phyloP scores from a whole-genome alignment of 371 early-diverging fungal species.

The Sporodiniella umbellata region DNA sequence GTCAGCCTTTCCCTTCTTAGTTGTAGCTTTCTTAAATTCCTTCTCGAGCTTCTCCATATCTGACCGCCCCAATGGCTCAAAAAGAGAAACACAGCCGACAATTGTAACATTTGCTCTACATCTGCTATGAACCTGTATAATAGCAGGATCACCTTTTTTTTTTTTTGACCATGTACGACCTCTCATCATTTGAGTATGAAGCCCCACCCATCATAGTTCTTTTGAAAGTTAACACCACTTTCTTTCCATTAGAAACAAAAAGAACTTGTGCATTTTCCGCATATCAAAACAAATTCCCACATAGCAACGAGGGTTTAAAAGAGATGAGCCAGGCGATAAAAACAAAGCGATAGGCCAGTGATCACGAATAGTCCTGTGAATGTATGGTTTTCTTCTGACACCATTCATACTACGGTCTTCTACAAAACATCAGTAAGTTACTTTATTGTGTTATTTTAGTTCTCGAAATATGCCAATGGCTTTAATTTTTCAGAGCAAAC shows the following conservation, averaged over 20 bases:
- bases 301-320: too few relatives aligned
- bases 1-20: conserved; percentile 6
- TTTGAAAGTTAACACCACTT: conserved; percentile 5
- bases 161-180: conserved; percentile 1
- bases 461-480: too few relatives aligned
- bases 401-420: too few relatives aligned
- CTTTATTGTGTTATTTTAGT: too few relatives aligned
- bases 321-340: too few relatives aligned
- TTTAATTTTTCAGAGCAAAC: too few relatives aligned
- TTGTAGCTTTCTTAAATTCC: conserved; percentile 1
- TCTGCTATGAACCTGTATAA: conserved; percentile 4
- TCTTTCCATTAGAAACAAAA: conserved; percentile 1
- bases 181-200: neutral
- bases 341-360: too few relatives aligned
- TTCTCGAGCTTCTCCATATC: conserved; percentile 5
- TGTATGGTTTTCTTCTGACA: too few relatives aligned
- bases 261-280: too few relatives aligned
- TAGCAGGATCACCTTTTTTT: conserved; percentile 4
- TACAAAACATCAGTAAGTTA: too few relatives aligned
- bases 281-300: too few relatives aligned
- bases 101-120: conserved; percentile 1
- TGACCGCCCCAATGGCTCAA: conserved; percentile 1
- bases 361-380: too few relatives aligned
- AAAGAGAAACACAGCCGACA: conserved; percentile 9
- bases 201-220: neutral